Evolutionary conservation across 306 rosid genomes (phyloP).

Genomic region (Cucumis cinereus): DNA sequence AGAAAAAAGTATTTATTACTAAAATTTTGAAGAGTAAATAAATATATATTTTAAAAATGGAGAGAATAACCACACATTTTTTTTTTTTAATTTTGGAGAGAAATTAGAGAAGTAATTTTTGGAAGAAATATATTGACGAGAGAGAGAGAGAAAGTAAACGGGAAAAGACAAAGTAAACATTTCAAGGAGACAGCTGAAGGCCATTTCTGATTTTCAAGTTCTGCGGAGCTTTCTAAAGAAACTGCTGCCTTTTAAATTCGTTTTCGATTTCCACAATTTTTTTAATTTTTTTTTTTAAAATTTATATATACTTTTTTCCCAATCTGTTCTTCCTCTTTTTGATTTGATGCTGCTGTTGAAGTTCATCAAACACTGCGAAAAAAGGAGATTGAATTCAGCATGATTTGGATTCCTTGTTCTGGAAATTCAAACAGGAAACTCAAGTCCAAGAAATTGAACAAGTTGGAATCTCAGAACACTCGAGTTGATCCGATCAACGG

Average conservation of each 20-base stretch:
- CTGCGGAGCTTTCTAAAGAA: constrained; percentile 11
- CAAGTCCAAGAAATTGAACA: constrained; percentile 34
- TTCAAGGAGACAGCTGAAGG: constrained; percentile 7
- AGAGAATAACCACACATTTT: too few species aligned
- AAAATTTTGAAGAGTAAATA: too few species aligned
- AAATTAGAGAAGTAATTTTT: too few species aligned
- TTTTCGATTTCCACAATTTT: background rate
- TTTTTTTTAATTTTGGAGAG: too few species aligned
- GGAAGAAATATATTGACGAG: background rate
- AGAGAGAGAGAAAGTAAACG: constrained; percentile 6
- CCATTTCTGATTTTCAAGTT: constrained; percentile 15
- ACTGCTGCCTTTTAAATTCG: constrained; percentile 4
- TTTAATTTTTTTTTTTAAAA: too few species aligned
- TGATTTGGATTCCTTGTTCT: constrained; percentile 90
- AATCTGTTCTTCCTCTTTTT: background rate
- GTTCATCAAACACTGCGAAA: background rate
- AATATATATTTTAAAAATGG: too few species aligned
- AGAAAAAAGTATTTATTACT: too few species aligned
- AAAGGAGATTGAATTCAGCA: constrained; percentile 14
- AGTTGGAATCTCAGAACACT: constrained; percentile 27
- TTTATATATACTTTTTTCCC: background rate
- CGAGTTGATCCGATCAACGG: constrained; percentile 58
- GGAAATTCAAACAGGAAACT: constrained; percentile 45
- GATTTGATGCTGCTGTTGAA: constrained; percentile 4
- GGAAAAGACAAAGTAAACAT: constrained; percentile 4